Evolutionary conservation across 2,329 filamentous ascomycete species (phyloP), one percentile per base, ranked within the genome.

Genomic region (Pestalotiopsis fici): DNA sequence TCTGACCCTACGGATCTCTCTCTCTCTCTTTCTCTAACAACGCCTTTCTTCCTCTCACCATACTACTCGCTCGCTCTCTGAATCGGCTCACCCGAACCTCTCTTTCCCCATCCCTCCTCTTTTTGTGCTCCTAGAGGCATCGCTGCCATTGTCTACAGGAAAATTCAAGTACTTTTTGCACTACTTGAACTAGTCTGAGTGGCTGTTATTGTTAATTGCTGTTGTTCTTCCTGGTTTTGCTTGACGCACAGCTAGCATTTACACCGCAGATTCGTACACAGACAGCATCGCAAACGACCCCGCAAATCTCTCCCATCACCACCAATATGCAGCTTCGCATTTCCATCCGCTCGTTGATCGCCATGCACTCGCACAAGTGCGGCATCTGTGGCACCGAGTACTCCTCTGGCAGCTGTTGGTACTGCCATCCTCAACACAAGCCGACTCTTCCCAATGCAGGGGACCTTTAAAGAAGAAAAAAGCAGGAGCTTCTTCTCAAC

Each of bases 331-430:
- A 65, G 54, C n/a, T 65, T 35, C 43, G 39, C 28, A 21, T 31
- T 12, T 37, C 63, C 50, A 25, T 57, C 28, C 63, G 50, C n/a
- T 39, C 63, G 39, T 69, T 73, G 69, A 67, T 73, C 74, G 72
- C 68, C 47, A 75, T 74, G 74, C 71, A 76, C 71, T 74, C 73
- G 72, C 75, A 77, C 67, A 77, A 71, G 35, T 78, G 76, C 69
- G 73, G 75, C 64, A 78, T 78, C 72, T 78, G 76, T 68, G 76
- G 76, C 66, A 78, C 76, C 43, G 76, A 78, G 71, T 78, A 78
- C 70, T 74, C 74, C 56, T 74, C 72, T 57, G 76, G 75, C 64
- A 77, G 75, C 74, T 78, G 76, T 73, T 78, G 76, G 76, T 78
- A 78, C 71, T 78, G 76, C 70, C 76, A 78, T 73, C 76, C 76